A percentile compares a stretch with the other conserved stretches of the same genome.
These are phyloP conservation scores for Aphanomyces invadans DNA, from an alignment of 352 stramenopile species.

Conservation along the genomic window DNA sequence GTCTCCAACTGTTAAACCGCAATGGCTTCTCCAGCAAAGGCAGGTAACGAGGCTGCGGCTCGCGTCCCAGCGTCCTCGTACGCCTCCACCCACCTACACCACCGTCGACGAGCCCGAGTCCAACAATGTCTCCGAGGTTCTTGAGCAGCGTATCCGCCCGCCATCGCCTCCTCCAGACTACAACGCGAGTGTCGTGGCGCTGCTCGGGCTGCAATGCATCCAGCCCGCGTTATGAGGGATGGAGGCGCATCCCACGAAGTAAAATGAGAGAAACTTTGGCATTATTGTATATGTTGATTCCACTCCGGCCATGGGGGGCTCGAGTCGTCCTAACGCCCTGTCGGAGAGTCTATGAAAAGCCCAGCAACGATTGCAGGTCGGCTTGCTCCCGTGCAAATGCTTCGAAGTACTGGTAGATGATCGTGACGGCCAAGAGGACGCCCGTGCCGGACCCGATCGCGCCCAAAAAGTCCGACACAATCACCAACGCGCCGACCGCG, in stretches of 20 bases:
- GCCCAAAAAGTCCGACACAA: slow-evolving; percentile 97
- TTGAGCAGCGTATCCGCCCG: not conserved
- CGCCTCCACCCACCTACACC: not conserved
- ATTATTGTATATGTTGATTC: not conserved
- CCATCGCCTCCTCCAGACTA: not conserved
- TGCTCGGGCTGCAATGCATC: too few relatives aligned
- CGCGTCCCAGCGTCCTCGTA: not conserved
- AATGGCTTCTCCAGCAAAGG: not conserved
- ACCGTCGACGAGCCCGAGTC: slow-evolving; percentile 28
- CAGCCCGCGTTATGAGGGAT: too few relatives aligned
- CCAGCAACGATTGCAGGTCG: slow-evolving; percentile 38
- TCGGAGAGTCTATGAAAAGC: slow-evolving; percentile 1
- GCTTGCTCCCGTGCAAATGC: slow-evolving; percentile 92
- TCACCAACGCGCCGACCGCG: slow-evolving; percentile 98
- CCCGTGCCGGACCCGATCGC: slow-evolving; percentile 98
- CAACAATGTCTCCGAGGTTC: not conserved
- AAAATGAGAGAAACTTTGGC: not conserved
- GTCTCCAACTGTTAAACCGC: slow-evolving; percentile 2
- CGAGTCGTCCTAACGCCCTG: not conserved
- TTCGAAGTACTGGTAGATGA: slow-evolving; percentile 99
- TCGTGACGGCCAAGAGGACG: slow-evolving; percentile 98
- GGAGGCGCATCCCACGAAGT: too few relatives aligned
- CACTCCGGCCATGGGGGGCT: too few relatives aligned
- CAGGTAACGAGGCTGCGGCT: not conserved
- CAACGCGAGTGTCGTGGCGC: not conserved